Percentiles rank a stretch among this genome's conserved stretches.
phyloP scores from a whole-genome alignment of 2,329 filamentous ascomycete genomes.

The Apiospora rasikravindrae region DNA sequence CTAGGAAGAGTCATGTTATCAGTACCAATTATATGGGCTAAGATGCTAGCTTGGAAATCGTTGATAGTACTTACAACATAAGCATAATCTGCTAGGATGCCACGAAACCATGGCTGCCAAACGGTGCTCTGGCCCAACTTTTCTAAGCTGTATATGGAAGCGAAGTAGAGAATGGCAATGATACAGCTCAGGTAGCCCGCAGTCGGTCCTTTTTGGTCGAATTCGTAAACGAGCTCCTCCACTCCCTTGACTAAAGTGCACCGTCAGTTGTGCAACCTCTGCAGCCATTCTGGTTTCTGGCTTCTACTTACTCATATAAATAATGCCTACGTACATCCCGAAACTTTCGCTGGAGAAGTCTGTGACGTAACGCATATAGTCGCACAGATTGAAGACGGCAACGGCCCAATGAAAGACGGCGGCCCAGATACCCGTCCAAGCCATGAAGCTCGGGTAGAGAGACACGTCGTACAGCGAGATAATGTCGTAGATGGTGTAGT shows the following conservation, averaged over 20 bases:
- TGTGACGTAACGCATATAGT: constrained; percentile 64
- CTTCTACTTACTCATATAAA: constrained; percentile 52
- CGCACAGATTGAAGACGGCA: constrained; percentile 56
- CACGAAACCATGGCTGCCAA: constrained; percentile 49
- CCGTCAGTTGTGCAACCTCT: constrained; percentile 26
- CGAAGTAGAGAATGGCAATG: constrained; percentile 47
- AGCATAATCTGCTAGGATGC: constrained; percentile 57
- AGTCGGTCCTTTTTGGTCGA: constrained; percentile 43
- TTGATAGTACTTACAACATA: constrained; percentile 45
- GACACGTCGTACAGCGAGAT: constrained; percentile 52
- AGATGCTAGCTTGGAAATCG: background rate
- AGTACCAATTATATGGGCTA: background rate
- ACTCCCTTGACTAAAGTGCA: constrained; percentile 54
- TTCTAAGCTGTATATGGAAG: constrained; percentile 55
- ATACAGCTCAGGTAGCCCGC: constrained; percentile 51
- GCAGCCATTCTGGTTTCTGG: no score
- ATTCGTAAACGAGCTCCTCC: constrained; percentile 58
- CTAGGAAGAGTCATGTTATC: constrained; percentile 31
- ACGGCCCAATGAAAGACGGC: constrained; percentile 63
- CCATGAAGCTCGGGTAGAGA: constrained; percentile 59
- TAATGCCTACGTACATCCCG: constrained; percentile 60
- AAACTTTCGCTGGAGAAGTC: constrained; percentile 61
- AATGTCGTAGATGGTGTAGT: constrained; percentile 65
- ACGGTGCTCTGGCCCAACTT: constrained; percentile 51
- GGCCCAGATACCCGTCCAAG: constrained; percentile 62